Base-by-base conservation (phyloP, 306 rosid species). In the Acmispon strigosus region DNA sequence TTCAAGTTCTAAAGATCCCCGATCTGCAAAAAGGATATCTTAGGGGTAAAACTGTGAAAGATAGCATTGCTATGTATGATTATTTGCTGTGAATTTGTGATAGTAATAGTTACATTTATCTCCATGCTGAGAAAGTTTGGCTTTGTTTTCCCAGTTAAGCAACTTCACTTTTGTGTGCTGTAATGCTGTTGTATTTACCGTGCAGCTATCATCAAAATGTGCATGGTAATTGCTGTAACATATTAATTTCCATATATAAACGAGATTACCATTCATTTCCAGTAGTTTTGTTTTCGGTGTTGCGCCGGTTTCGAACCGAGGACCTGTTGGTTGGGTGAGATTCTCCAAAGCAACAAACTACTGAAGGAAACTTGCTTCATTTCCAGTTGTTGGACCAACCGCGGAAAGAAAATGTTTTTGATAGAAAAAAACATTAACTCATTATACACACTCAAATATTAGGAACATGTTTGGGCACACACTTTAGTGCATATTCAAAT, bases 1-100 rank as follows among this genome's bases (percentile, higher is more conserved):
- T 75, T 82, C 86, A 58, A 20, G 69, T 65, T 75, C 81, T 10
- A 82, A 78, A 70, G 76, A 45, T 61, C 62, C 81, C 63, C 45
- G 58, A 63, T 43, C 62, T 61, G 36, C 72, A 34, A 71, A 41
- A 41, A 48, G 76, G 78, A 48, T 59, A 20, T 54, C 41, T 50
- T 69, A 64, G 62, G 53, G 53, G 65, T 41, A 50, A 47, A 36
- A 54, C 50, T 24, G 44, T 45, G 50, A 74, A 59, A 74, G 81
- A 72, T 66, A 47, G 69, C 60, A 41, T 39, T 42, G 64, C 71
- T 51, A 8, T 74, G 55, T 29, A 53, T 77, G 77, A 64, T 82
- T 49, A 74, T 64, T 42, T 75, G 44, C 43, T 70, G 57, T 56
- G 67, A 36, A 71, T 48, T 69, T 63, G 69, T 76, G 42, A 55